Conservation (phyloP, 2,329 filamentous ascomycete genomes). For the Exophiala xenobiotica region DNA sequence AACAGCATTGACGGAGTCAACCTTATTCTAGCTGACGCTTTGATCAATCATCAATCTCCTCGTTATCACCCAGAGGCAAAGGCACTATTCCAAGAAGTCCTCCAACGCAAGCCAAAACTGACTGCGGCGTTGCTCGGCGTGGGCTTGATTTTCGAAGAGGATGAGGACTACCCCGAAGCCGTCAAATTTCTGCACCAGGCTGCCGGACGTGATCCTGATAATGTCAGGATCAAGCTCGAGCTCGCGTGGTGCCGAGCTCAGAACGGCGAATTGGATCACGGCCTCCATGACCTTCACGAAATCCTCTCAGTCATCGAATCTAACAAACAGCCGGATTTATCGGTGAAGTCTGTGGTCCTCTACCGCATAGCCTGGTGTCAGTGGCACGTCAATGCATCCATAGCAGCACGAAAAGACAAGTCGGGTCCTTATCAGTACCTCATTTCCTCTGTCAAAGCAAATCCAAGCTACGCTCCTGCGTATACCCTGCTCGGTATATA, state of each 20-base stretch:
- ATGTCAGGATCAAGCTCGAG: constrained; percentile 79
- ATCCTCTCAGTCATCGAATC: constrained; percentile 66
- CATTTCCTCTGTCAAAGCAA: constrained; percentile 77
- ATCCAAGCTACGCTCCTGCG: constrained; percentile 82
- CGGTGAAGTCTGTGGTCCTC: constrained; percentile 79
- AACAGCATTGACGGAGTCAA: constrained; percentile 73
- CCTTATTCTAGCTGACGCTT: constrained; percentile 76
- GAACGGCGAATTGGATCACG: constrained; percentile 69
- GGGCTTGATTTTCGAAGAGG: constrained; percentile 88
- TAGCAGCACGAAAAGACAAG: constrained; percentile 72
- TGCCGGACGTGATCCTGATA: constrained; percentile 67
- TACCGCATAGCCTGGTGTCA: constrained; percentile 84
- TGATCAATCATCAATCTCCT: constrained; percentile 88
- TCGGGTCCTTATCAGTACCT: constrained; percentile 81
- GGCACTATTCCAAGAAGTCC: constrained; percentile 76
- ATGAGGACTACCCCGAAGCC: constrained; percentile 81
- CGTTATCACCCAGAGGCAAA: constrained; percentile 87
- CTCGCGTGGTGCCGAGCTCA: constrained; percentile 89
- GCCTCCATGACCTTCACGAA: constrained; percentile 67
- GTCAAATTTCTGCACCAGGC: constrained; percentile 78
- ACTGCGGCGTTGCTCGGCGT: constrained; percentile 84
- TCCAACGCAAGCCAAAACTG: constrained; percentile 71
- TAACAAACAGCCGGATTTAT: constrained; percentile 59
- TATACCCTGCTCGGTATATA: constrained; percentile 90
- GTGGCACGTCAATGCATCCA: constrained; percentile 78